These are phyloP conservation scores for Hansenula sp. DNA, from an alignment of 1,139 yeast species.

Conservation along the genomic window DNA sequence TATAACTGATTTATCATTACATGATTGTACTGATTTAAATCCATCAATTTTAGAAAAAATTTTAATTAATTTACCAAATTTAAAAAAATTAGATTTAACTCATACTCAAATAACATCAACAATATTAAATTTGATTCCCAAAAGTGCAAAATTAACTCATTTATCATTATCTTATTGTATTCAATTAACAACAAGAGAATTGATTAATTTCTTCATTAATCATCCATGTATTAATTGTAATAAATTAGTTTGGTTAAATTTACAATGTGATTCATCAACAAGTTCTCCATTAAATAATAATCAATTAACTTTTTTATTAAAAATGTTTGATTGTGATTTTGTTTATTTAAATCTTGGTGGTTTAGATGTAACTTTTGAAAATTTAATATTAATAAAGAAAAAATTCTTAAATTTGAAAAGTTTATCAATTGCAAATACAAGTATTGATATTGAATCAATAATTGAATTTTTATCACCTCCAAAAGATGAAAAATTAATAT, in stretches of 20 bases:
- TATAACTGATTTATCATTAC: slow-evolving; percentile 62
- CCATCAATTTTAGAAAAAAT: slow-evolving; percentile 50
- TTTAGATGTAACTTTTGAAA: slow-evolving; percentile 53
- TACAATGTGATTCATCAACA: slow-evolving; percentile 69
- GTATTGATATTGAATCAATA: slow-evolving; percentile 45
- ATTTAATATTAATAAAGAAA: slow-evolving; percentile 49
- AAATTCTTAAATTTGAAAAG: slow-evolving; percentile 55
- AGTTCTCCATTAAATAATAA: slow-evolving; percentile 57
- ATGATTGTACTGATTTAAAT: slow-evolving; percentile 82
- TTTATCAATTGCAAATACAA: slow-evolving; percentile 57
- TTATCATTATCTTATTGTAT: slow-evolving; percentile 77
- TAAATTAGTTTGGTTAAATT: slow-evolving; percentile 67
- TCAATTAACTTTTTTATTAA: slow-evolving; percentile 54
- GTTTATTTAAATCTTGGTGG: slow-evolving; percentile 68
- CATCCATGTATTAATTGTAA: slow-evolving; percentile 60
- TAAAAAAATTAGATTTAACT: slow-evolving; percentile 71
- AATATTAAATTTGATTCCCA: slow-evolving; percentile 43
- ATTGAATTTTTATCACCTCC: slow-evolving; percentile 40
- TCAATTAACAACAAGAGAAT: slow-evolving; percentile 66
- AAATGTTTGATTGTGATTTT: slow-evolving; percentile 36
- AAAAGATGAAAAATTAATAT: slow-evolving; percentile 10
- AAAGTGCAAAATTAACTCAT: slow-evolving; percentile 62
- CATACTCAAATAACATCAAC: slow-evolving; percentile 60
- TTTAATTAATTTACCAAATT: slow-evolving; percentile 51
- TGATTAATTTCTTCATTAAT: slow-evolving; percentile 64